Percentiles rank a stretch among this genome's conserved stretches.
Conservation (phyloP, 768 basidiomycete species). For the Leccinum uliginosum region DNA sequence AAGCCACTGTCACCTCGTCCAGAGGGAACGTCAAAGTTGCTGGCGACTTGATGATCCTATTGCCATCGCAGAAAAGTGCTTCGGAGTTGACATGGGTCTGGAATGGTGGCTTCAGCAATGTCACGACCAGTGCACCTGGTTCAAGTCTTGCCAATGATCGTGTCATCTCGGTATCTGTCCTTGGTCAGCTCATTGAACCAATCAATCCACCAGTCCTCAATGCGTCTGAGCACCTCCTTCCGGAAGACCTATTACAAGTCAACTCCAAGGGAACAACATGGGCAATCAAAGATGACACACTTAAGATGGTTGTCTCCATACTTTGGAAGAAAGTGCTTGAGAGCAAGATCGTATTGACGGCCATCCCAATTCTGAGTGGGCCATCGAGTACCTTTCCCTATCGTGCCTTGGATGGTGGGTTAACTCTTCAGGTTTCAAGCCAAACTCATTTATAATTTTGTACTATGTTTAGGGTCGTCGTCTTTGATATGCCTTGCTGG, state of each 20-base stretch:
- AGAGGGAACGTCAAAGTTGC: background rate
- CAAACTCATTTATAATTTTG: too few relatives aligned
- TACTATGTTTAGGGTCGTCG: too few relatives aligned
- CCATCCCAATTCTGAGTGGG: too few relatives aligned
- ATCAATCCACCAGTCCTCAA: background rate
- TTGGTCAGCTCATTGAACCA: background rate
- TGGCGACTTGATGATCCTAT: background rate
- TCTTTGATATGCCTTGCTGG: too few relatives aligned
- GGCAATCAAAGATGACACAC: background rate
- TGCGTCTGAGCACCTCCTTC: background rate
- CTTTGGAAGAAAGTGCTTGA: background rate
- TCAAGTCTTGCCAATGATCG: background rate
- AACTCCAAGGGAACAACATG: background rate
- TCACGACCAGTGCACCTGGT: background rate
- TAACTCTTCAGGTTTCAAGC: too few relatives aligned
- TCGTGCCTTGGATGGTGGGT: too few relatives aligned
- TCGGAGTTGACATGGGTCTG: background rate
- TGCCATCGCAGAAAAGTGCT: background rate
- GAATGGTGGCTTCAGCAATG: background rate
- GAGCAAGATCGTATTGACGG: too few relatives aligned
- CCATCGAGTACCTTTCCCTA: too few relatives aligned
- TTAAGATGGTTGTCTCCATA: too few relatives aligned
- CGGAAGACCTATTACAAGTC: background rate
- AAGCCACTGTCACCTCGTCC: background rate
- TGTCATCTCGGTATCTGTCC: too few relatives aligned